These are phyloP conservation scores for Allium fistulosum DNA, from an alignment of 106 monocot species.

Conservation along the genomic window DNA sequence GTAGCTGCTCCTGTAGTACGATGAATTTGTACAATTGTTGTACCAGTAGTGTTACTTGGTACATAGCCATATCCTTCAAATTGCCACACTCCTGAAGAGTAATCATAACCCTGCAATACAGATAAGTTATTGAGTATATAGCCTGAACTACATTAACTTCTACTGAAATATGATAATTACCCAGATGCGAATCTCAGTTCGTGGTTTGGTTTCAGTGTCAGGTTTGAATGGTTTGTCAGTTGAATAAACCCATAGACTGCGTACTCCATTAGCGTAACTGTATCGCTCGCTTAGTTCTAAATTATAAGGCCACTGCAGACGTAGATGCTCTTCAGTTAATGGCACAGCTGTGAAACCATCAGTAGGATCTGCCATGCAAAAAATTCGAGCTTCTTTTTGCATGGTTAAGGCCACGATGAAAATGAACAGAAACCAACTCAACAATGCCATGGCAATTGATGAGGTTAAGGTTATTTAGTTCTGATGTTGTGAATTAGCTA, in stretches of 20 bases:
- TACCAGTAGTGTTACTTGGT: background rate
- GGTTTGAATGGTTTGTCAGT: background rate
- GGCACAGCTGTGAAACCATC: background rate
- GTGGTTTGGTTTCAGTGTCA: background rate
- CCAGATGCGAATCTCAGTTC: background rate
- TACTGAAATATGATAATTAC: no score
- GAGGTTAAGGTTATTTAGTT: no score
- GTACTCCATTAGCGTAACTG: background rate
- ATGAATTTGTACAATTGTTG: slow-evolving; percentile 8
- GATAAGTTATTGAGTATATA: no score
- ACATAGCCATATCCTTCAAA: slow-evolving; percentile 13
- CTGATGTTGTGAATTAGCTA: no score
- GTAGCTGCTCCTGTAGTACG: background rate
- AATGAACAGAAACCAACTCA: no score
- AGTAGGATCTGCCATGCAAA: background rate
- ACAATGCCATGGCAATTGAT: background rate
- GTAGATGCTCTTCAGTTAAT: background rate
- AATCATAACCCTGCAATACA: slow-evolving; percentile 2
- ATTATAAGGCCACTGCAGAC: background rate
- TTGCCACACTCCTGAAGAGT: slow-evolving; percentile 16
- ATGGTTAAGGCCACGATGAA: no score
- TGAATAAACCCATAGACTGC: background rate
- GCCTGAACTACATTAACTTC: no score
- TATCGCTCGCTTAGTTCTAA: background rate
- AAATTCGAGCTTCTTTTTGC: no score